phyloP scores from a whole-genome alignment of 306 rosid species.

The Sechiopsis laciniata region DNA sequence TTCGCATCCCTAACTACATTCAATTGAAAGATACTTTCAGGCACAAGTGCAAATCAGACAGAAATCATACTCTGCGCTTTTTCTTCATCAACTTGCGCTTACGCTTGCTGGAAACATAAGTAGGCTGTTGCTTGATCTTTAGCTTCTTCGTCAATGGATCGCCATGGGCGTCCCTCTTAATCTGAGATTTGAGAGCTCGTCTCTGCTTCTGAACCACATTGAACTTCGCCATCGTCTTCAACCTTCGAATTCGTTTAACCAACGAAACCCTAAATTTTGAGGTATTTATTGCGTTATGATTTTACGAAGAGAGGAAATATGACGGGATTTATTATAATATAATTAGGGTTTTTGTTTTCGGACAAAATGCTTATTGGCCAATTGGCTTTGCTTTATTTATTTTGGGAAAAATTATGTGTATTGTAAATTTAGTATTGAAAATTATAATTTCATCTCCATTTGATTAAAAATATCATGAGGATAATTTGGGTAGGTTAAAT shows the following conservation, averaged over 20 bases:
- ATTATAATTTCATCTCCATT: too few relatives aligned
- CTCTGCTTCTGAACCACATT: constrained; percentile 77
- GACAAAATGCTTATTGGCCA: too few relatives aligned
- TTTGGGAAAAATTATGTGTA: too few relatives aligned
- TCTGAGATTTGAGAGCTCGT: constrained; percentile 58
- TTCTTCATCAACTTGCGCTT: constrained; percentile 82
- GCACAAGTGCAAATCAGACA: not conserved
- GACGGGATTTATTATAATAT: not conserved
- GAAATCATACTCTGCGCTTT: constrained; percentile 59
- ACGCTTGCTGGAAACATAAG: constrained; percentile 71
- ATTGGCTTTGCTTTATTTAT: too few relatives aligned
- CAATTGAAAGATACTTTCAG: not conserved
- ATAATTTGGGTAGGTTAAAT: too few relatives aligned
- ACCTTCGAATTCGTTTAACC: not conserved
- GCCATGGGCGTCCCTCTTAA: constrained; percentile 64
- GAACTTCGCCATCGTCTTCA: constrained; percentile 76
- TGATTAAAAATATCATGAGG: too few relatives aligned
- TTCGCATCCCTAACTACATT: not conserved
- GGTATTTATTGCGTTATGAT: not conserved
- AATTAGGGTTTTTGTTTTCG: too few relatives aligned
- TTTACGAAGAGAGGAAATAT: not conserved
- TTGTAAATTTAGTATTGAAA: too few relatives aligned
- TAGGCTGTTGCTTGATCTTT: constrained; percentile 44
- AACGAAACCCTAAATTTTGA: constrained; percentile 13
- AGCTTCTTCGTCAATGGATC: constrained; percentile 66